A percentile compares a stretch with the other conserved stretches of the same genome.
Conservation (phyloP, 140 eudicot species). For the Ambrosia hybrid region DNA sequence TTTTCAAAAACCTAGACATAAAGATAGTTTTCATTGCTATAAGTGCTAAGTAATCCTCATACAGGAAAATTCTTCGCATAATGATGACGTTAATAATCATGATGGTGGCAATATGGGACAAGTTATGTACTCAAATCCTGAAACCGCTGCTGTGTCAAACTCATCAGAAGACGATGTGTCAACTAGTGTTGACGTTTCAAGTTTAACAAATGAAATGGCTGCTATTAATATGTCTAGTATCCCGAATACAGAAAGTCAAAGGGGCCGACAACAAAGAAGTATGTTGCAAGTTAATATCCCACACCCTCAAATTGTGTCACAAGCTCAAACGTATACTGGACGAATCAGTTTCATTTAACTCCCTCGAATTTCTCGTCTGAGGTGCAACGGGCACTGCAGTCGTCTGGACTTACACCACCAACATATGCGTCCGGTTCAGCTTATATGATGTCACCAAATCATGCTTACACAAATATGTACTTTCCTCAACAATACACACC, state of each 20-base stretch:
- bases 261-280: constrained; percentile 32
- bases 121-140: background rate
- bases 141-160: too few relatives aligned
- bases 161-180: constrained; percentile 34
- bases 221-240: constrained; percentile 33
- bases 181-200: constrained; percentile 34
- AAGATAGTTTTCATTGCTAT: background rate
- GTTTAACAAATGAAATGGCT: constrained; percentile 33
- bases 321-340: constrained; percentile 31
- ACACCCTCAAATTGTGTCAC: constrained; percentile 41
- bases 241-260: constrained; percentile 39
- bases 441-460: constrained; percentile 54
- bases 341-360: constrained; percentile 38
- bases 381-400: constrained; percentile 42
- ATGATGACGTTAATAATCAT: constrained; percentile 30
- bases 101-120: constrained; percentile 33
- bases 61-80: constrained; percentile 45
- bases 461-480: constrained; percentile 48
- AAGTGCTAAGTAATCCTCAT: constrained; percentile 8
- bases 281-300: constrained; percentile 29
- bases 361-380: constrained; percentile 44
- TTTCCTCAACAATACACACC: constrained; percentile 43
- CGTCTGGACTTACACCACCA: constrained; percentile 40
- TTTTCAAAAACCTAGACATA: constrained; percentile 1
- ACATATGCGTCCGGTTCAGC: constrained; percentile 49